Evolutionary conservation across 2,329 filamentous ascomycete species (phyloP), one percentile per base, ranked within the genome.

Genomic region (Rachicladosporium sp.): DNA sequence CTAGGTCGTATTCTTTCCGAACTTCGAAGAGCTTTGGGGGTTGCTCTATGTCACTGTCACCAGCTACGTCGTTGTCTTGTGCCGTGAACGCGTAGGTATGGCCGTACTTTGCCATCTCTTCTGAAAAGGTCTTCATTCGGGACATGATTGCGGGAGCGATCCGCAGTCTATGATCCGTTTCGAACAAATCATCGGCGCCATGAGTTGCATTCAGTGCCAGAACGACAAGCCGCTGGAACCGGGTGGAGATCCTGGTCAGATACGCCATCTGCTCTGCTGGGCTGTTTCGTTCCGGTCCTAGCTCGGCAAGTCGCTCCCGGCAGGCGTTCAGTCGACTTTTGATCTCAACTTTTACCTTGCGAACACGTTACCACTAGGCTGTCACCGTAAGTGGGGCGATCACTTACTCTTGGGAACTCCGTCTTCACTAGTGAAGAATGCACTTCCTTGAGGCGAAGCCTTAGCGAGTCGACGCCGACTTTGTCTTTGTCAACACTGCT

Each of bases 211-310:
- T 51, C 8, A 66, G 45, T 2, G 60, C 61, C 12, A 56, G 42
- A 2, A 53, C 38, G 1, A 58, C 58, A 1, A 62, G 41, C 1
- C 48, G 43, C 43, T 67, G 62, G 41, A 67, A 70, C 3, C 50
- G 46, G 0, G 51, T 55, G 0, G 63, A 55, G 11, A 70, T 37
- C 63, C 59, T 35, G 5, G 68, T 58, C 7, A 78, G 56, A n/a
- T 68, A 67, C 2, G 58, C 49, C 0, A 61, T 63, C 43, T 78
- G 71, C 40, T 76, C 64, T 0, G 58, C 41, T 0, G 58, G 21
- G 0, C 65, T 71, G 3, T 47, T 52, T 5, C 74, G 61, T 3
- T 67, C 59, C 1, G 59, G 55, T 0, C 78, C 76, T 0, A 81
- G 60, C 3, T 58, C 57, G 0, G 57, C 44, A 1, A 80, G 54